A percentile compares a stretch with the other conserved stretches of the same genome.
Evolutionary conservation across 1,139 yeast species (phyloP).

Genomic region (Insectozyma bohioensis): DNA sequence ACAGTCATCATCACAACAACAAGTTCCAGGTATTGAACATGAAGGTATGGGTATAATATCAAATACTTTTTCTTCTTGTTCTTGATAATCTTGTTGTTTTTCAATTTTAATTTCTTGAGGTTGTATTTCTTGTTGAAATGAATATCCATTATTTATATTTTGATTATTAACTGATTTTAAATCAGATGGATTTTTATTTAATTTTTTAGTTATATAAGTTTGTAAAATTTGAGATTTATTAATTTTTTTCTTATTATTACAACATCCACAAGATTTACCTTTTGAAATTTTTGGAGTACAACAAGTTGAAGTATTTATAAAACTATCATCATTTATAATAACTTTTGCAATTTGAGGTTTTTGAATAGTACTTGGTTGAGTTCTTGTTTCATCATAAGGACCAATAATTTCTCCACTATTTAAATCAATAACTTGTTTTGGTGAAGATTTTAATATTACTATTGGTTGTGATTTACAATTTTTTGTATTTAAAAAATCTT

Average conservation of each 20-base stretch:
- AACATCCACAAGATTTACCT: constrained; percentile 22
- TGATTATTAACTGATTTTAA: background rate
- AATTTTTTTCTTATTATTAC: constrained; percentile 25
- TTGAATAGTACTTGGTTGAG: constrained; percentile 12
- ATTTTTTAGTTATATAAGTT: constrained; percentile 29
- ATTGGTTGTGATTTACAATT: constrained; percentile 29
- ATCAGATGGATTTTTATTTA: constrained; percentile 5
- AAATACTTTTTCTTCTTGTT: constrained; percentile 11
- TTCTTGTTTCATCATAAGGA: constrained; percentile 30
- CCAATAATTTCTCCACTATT: constrained; percentile 46
- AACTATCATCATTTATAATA: constrained; percentile 32
- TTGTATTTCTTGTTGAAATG: constrained; percentile 1
- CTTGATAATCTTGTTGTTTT: no score
- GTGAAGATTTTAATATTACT: constrained; percentile 45
- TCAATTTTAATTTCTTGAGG: background rate
- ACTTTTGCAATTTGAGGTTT: constrained; percentile 28
- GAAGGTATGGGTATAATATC: constrained; percentile 34
- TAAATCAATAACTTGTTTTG: constrained; percentile 52
- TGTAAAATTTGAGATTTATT: constrained; percentile 39
- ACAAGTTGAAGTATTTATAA: constrained; percentile 35
- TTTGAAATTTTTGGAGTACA: constrained; percentile 21
- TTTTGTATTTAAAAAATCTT: constrained; percentile 5
- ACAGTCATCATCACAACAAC: constrained; percentile 50
- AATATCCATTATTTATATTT: background rate
- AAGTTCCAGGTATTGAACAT: constrained; percentile 51